Base-by-base conservation (phyloP, 352 stramenopile genomes). In the Globisporangium nodosum region DNA sequence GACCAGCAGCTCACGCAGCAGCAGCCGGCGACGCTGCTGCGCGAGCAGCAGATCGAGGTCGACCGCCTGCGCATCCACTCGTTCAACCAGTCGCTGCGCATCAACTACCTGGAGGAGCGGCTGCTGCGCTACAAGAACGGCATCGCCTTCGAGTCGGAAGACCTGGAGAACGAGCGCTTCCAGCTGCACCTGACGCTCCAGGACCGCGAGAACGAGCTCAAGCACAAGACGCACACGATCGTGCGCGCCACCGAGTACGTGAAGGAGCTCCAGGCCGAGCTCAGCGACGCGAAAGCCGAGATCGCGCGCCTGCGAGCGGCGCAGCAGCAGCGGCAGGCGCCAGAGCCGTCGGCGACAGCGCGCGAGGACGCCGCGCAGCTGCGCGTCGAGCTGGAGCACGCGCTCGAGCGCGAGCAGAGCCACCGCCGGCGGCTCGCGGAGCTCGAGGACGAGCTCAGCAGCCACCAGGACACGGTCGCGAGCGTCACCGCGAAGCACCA, bases 51-150 rank as follows among this genome's bases (percentile, higher is more conserved):
- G 18, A 54, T 37, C 13, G 65, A 61, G 52, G 73, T 69, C 31
- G 75, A 91, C 51, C 71, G 73, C 3, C 67, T 93, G 5, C 66
- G 73, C 27, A 89, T 83, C 65, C 81, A 88, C 52, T 87, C 86
- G 20, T 74, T 74, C 54, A 72, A 74, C 57, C 57, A 65, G 42
- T 65, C 67, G 55, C 61, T 74, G 65, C 65, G 68, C 5, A 72
- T 73, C 46, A 64, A 70, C 42, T 75, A 61, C 27, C 46, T 75
- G 39, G 68, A 93, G 55, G 74, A 91, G 57, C 73, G 76, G n/a
- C 64, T 93, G 51, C 55, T 81, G 31, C 72, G 73, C 30, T 73
- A 81, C 58, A 84, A 83, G 60, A 65, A 87, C 51, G 79, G 73
- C 50, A 82, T 75, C 37, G 78, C 78, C 27, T 85, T 88, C 51